Percentiles rank a stretch among this genome's conserved stretches.
Evolutionary conservation across 2,329 filamentous ascomycete species (phyloP).

Genomic region (Alternaria gaisen): DNA sequence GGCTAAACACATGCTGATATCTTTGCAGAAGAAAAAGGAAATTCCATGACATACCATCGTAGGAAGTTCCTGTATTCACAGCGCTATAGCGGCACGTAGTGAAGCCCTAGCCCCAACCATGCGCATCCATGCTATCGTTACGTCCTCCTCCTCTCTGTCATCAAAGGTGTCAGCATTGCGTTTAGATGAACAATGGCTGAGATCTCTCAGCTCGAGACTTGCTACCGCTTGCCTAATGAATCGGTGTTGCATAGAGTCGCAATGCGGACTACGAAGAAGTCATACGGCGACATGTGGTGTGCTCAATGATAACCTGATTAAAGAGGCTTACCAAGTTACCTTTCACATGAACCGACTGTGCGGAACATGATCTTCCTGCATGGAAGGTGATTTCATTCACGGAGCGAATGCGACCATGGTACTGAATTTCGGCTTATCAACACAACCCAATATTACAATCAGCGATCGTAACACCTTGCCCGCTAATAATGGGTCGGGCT

Average conservation of each 20-base stretch:
- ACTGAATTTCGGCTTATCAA: not conserved
- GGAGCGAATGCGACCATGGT: not conserved
- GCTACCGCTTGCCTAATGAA: not conserved
- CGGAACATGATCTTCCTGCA: not conserved
- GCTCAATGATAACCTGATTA: not conserved
- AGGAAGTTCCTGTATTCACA: slow-evolving; percentile 90
- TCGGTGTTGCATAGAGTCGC: not conserved
- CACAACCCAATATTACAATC: not conserved
- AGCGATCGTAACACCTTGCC: not conserved
- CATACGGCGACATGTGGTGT: not conserved
- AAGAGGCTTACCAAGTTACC: not conserved
- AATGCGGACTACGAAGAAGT: not conserved
- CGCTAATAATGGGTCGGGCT: not conserved
- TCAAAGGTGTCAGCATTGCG: slow-evolving; percentile 95
- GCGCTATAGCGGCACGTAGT: slow-evolving; percentile 87
- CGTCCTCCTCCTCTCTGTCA: slow-evolving; percentile 89
- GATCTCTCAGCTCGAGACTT: slow-evolving; percentile 66
- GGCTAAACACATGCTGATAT: not conserved
- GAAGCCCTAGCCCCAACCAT: slow-evolving; percentile 79
- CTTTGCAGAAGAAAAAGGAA: slow-evolving; percentile 74
- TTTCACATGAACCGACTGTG: not conserved
- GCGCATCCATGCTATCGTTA: slow-evolving; percentile 93
- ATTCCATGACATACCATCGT: slow-evolving; percentile 99
- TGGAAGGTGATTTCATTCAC: not conserved
- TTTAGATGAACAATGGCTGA: slow-evolving; percentile 93